phyloP scores from a whole-genome alignment of 164 flowering plant genomes.

The Sedum album region DNA sequence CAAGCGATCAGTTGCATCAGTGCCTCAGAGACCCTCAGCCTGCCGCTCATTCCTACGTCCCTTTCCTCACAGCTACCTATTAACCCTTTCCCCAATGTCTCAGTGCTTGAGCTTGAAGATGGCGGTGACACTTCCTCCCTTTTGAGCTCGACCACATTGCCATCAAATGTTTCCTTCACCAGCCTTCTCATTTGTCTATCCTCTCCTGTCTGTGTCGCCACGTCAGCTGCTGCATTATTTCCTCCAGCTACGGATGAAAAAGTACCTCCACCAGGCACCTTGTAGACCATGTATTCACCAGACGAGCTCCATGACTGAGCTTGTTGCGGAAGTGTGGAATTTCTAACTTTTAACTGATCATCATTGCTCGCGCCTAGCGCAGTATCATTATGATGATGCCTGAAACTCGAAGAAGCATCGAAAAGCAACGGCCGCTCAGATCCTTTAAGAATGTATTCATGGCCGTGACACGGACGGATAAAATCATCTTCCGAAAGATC shows the following conservation, averaged over 20 bases:
- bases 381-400: conserved; percentile 7
- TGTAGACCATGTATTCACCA: conserved; percentile 20
- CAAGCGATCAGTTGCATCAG: conserved; percentile 34
- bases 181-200: conserved; percentile 8
- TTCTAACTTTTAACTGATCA: conserved; percentile 8
- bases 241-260: neutral
- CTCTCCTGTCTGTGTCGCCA: conserved; percentile 29
- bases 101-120: conserved; percentile 15
- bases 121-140: conserved; percentile 20
- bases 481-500: conserved; percentile 34
- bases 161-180: neutral
- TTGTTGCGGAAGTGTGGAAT: neutral
- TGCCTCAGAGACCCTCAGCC: conserved; percentile 23
- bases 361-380: neutral
- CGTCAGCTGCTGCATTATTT: conserved; percentile 11
- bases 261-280: neutral
- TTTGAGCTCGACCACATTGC: conserved; percentile 12
- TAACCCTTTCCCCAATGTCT: conserved; percentile 1
- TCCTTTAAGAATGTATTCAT: conserved; percentile 47
- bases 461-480: conserved; percentile 29
- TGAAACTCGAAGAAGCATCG: conserved; percentile 14
- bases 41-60: conserved; percentile 24
- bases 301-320: conserved; percentile 19
- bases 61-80: conserved; percentile 15
- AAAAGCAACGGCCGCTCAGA: conserved; percentile 21